Conservation (phyloP, 805 yeast species). For the Ogataea neopini region DNA sequence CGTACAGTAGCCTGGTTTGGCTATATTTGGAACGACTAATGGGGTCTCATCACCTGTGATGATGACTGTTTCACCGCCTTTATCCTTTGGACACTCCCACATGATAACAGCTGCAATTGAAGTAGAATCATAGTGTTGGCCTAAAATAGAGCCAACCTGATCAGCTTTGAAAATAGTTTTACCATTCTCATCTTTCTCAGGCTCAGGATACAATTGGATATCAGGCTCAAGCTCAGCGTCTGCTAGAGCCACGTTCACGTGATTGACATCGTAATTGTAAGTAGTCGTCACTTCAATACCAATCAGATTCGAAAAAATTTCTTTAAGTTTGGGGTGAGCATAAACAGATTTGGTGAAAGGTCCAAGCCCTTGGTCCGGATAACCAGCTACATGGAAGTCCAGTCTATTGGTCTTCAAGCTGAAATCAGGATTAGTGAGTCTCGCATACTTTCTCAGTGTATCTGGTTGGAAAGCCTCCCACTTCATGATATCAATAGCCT, state of each 20-base stretch:
- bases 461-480: slow-evolving; percentile 51
- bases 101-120: slow-evolving; percentile 52
- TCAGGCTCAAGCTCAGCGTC: slow-evolving; percentile 17
- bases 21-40: slow-evolving; percentile 27
- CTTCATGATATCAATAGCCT: slow-evolving; percentile 57
- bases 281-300: slow-evolving; percentile 47
- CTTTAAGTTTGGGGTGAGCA: slow-evolving; percentile 50
- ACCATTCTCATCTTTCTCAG: slow-evolving; percentile 18
- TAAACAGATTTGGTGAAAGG: slow-evolving; percentile 54
- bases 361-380: slow-evolving; percentile 36
- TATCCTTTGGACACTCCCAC: slow-evolving; percentile 47
- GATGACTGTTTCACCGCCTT: slow-evolving; percentile 53
- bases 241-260: slow-evolving; percentile 48
- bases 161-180: slow-evolving; percentile 26
- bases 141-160: slow-evolving; percentile 45
- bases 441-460: slow-evolving; percentile 43
- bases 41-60: slow-evolving; percentile 43
- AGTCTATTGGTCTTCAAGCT: slow-evolving; percentile 32
- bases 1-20: slow-evolving; percentile 51
- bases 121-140: slow-evolving; percentile 49
- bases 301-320: slow-evolving; percentile 49
- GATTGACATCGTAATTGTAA: slow-evolving; percentile 57
- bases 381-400: slow-evolving; percentile 54
- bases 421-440: slow-evolving; percentile 38
- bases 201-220: slow-evolving; percentile 20